Conservation (phyloP, 1,139 yeast species). For the Yamadazyma spencermartinsiae region DNA sequence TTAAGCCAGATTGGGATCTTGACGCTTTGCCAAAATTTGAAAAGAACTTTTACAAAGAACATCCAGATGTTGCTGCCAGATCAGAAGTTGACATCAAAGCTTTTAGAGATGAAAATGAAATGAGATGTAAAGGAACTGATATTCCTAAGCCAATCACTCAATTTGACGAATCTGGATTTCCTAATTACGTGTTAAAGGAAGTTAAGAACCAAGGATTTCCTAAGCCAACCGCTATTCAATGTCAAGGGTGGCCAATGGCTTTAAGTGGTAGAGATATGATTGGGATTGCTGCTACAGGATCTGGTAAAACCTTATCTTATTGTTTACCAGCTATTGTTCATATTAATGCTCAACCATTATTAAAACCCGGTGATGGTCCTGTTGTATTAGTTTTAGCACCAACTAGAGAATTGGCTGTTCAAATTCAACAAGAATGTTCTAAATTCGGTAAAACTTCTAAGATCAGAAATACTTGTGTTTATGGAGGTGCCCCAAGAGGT, state of each 20-base stretch:
- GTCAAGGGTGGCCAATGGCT: conserved; percentile 99
- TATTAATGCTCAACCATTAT: conserved; percentile 95
- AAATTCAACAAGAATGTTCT: conserved; percentile 93
- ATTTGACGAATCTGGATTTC: conserved; percentile 97
- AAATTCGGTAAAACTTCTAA: conserved; percentile 90
- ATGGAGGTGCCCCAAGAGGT: conserved; percentile 99
- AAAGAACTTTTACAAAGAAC: conserved; percentile 91
- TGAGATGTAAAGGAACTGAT: conserved; percentile 80
- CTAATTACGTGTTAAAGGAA: conserved; percentile 86
- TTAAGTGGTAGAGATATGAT: conserved; percentile 97
- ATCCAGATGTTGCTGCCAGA: conserved; percentile 74
- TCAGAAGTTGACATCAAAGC: conserved; percentile 66
- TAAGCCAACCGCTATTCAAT: conserved; percentile 92
- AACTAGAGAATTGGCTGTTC: conserved; percentile 98
- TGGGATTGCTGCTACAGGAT: conserved; percentile 98
- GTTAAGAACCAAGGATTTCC: conserved; percentile 92
- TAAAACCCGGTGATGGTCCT: conserved; percentile 95
- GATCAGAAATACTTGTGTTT: conserved; percentile 95
- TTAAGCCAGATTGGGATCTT: conserved; percentile 78
- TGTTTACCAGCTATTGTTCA: conserved; percentile 97
- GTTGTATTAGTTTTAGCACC: conserved; percentile 95
- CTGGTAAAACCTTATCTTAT: conserved; percentile 96
- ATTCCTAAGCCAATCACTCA: conserved; percentile 93
- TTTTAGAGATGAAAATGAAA: conserved; percentile 81
- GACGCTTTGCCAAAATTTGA: conserved; percentile 83